These are phyloP conservation scores for Gentiana macrophylla DNA, from an alignment of 257 asterid species.

Conservation along the genomic window DNA sequence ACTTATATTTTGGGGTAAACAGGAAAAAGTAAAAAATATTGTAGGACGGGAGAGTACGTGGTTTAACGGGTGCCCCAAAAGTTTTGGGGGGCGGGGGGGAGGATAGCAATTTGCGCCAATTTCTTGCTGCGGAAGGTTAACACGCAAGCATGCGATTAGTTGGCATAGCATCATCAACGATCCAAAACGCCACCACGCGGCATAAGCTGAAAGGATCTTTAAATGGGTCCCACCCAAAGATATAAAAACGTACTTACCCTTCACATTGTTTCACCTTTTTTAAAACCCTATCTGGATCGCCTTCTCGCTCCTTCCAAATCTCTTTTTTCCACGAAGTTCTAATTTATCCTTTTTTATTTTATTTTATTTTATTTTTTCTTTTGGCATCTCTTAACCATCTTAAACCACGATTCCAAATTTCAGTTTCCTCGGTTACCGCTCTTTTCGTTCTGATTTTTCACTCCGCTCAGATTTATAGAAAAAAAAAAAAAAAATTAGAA, in stretches of 20 bases:
- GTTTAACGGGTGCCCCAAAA: no score
- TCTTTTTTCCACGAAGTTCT: slow-evolving; percentile 14
- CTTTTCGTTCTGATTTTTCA: slow-evolving; percentile 17
- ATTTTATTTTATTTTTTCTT: not conserved
- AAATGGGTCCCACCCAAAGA: slow-evolving; percentile 24
- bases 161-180: slow-evolving; percentile 2
- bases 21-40: no score
- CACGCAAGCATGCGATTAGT: not conserved
- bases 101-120: no score
- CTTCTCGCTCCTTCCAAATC: slow-evolving; percentile 35
- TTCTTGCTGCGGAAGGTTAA: no score
- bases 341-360: slow-evolving; percentile 10
- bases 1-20: no score
- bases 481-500: slow-evolving; percentile 15
- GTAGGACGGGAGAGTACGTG: no score
- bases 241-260: slow-evolving; percentile 14
- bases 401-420: slow-evolving; percentile 45
- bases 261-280: slow-evolving; percentile 8
- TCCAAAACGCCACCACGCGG: slow-evolving; percentile 26
- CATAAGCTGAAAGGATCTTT: slow-evolving; percentile 24
- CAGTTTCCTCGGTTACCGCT: slow-evolving; percentile 58
- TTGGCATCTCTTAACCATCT: slow-evolving; percentile 11
- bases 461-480: slow-evolving; percentile 4
- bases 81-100: no score
- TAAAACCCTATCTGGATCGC: slow-evolving; percentile 20